phyloP scores from a whole-genome alignment of 176 grass and related monocot species.

The Saccharum officinarum region DNA sequence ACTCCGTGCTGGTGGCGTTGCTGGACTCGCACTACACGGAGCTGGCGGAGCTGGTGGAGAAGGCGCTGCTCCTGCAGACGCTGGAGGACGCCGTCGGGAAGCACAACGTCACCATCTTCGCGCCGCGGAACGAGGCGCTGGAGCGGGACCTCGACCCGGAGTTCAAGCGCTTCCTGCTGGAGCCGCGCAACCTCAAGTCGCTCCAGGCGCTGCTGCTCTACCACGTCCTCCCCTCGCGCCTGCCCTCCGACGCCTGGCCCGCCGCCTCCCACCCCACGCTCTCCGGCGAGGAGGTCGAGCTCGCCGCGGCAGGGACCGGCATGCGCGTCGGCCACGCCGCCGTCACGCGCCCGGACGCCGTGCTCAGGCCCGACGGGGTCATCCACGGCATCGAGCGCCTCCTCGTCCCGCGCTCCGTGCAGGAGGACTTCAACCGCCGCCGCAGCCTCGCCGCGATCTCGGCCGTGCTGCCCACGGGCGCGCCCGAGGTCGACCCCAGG shows the following conservation, averaged over 20 bases:
- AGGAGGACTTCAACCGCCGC: conserved; percentile 90
- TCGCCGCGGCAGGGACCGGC: neutral
- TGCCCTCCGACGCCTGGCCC: conserved; percentile 26
- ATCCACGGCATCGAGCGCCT: conserved; percentile 94
- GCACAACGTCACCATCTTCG: conserved; percentile 78
- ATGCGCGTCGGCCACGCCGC: conserved; percentile 43
- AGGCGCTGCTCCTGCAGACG: conserved; percentile 63
- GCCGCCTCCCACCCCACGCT: conserved; percentile 42
- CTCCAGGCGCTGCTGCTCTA: conserved; percentile 78
- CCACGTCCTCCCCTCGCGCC: conserved; percentile 63
- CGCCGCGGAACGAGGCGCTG: conserved; percentile 68
- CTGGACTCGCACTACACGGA: conserved; percentile 84
- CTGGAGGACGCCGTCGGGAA: conserved; percentile 62
- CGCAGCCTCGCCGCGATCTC: conserved; percentile 84
- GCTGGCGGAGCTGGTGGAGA: conserved; percentile 81
- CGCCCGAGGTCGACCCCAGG: conserved; percentile 76
- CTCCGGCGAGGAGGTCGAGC: conserved; percentile 64
- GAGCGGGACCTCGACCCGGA: conserved; percentile 80
- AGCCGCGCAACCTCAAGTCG: conserved; percentile 70
- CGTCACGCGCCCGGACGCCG: conserved; percentile 60
- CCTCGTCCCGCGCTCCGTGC: conserved; percentile 78
- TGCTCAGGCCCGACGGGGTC: conserved; percentile 68
- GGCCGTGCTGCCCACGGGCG: conserved; percentile 76
- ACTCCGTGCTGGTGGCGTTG: conserved; percentile 72
- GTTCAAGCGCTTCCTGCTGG: conserved; percentile 83